Evolutionary conservation across 2,329 filamentous ascomycete species (phyloP).

Genomic region (Fusarium napiforme): DNA sequence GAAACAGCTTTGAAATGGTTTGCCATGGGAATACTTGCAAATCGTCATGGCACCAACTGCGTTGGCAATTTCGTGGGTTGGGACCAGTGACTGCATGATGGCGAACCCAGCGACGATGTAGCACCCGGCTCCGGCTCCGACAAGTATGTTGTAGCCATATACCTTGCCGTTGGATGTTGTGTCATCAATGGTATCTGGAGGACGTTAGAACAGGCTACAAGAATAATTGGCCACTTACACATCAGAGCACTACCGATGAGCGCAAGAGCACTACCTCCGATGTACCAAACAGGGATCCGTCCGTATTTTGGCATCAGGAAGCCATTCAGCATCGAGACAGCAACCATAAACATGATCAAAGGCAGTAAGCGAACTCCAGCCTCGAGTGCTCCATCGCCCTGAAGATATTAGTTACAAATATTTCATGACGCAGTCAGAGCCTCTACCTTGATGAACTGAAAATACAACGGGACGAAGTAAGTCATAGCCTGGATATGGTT

Average conservation of each 20-base stretch:
- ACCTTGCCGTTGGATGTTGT: neutral
- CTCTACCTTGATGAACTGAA: neutral
- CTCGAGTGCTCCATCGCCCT: slow-evolving; percentile 1
- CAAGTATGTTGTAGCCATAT: neutral
- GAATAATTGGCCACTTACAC: neutral
- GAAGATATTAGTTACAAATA: accelerated
- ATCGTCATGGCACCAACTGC: neutral
- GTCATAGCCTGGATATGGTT: neutral
- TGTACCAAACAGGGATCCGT: neutral
- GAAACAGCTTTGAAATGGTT: accelerated
- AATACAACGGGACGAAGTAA: neutral
- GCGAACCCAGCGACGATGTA: neutral
- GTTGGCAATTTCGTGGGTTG: neutral
- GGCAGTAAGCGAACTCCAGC: neutral
- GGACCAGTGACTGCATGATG: neutral
- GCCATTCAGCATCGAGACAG: neutral
- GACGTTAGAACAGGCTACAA: neutral
- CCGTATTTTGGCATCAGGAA: neutral
- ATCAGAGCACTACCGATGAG: neutral
- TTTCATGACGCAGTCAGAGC: accelerated
- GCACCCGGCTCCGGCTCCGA: neutral
- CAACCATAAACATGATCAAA: neutral
- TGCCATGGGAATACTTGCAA: neutral
- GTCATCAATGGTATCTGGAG: neutral
- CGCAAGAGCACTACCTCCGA: neutral